Conservation (phyloP, 1,284 basidiomycete genomes). For the Naganishia sp. region DNA sequence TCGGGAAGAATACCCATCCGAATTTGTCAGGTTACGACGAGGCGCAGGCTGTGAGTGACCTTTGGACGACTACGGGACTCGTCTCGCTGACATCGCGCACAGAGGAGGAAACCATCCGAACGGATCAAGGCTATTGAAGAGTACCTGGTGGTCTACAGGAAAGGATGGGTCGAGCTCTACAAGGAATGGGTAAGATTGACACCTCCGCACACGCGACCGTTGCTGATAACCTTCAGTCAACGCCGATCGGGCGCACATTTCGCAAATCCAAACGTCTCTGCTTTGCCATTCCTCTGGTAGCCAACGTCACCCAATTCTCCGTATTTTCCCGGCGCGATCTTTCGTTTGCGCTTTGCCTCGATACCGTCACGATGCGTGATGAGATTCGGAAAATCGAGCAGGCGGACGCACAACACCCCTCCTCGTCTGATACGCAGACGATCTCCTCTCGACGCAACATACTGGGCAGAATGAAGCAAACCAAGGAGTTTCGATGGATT, state of each 20-base stretch:
- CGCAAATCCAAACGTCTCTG: conserved; percentile 45
- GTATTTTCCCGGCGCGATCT: conserved; percentile 50
- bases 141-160: conserved; percentile 48
- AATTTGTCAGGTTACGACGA: conserved; percentile 44
- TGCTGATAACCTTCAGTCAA: conserved; percentile 31
- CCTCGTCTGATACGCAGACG: conserved; percentile 17
- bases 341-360: conserved; percentile 41
- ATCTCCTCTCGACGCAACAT: conserved; percentile 20
- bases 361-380: conserved; percentile 21
- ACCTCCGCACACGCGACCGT: not conserved
- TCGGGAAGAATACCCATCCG: conserved; percentile 47
- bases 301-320: conserved; percentile 41
- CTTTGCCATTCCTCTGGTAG: conserved; percentile 45
- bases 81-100: not conserved
- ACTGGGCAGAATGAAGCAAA: conserved; percentile 40
- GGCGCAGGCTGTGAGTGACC: conserved; percentile 20
- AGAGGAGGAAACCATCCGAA: conserved; percentile 47
- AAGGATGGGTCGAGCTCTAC: conserved; percentile 49
- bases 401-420: not conserved
- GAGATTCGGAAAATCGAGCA: not conserved
- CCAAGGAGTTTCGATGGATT: conserved; percentile 44
- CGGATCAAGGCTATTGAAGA: conserved; percentile 47
- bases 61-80: not conserved
- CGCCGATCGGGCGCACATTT: conserved; percentile 41
- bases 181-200: conserved; percentile 43